Conservation (phyloP, 495 filamentous ascomycete genomes). For the Penicillium silybi region DNA sequence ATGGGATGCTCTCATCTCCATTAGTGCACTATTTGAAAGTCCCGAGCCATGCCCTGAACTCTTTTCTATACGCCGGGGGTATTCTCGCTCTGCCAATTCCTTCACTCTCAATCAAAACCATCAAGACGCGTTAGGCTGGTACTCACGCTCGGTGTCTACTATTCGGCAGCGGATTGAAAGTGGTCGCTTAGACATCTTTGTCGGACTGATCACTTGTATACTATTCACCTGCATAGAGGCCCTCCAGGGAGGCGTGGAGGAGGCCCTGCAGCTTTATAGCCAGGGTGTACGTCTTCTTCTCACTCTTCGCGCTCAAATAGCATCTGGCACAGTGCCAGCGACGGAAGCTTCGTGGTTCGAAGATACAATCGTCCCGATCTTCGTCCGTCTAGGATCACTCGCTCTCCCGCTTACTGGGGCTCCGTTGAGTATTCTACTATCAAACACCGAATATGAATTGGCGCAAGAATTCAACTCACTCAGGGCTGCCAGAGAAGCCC, state of each 20-base stretch:
- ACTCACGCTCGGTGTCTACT: conserved; percentile 44
- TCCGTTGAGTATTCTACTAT: conserved; percentile 10
- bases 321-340: conserved; percentile 9
- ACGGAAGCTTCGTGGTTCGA: conserved; percentile 20
- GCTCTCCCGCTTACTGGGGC: conserved; percentile 6
- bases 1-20: conserved; percentile 53
- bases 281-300: conserved; percentile 35
- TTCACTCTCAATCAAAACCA: conserved; percentile 35
- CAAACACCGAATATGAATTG: background rate
- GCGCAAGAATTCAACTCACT: conserved; percentile 10
- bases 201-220: conserved; percentile 49
- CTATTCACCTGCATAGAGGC: conserved; percentile 59
- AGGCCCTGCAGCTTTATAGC: conserved; percentile 30
- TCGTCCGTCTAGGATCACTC: conserved; percentile 29
- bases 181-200: conserved; percentile 26
- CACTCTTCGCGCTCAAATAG: conserved; percentile 23
- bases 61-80: conserved; percentile 4
- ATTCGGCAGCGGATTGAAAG: conserved; percentile 44
- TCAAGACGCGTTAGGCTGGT: conserved; percentile 37
- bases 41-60: conserved; percentile 18
- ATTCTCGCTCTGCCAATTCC: conserved; percentile 10
- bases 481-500: conserved; percentile 13
- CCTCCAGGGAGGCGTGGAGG: conserved; percentile 36
- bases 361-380: conserved; percentile 37
- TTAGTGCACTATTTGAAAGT: conserved; percentile 52